Percentiles rank a stretch among this genome's conserved stretches.
Conservation (phyloP, 768 basidiomycete species). For the Podaxis rugospora region DNA sequence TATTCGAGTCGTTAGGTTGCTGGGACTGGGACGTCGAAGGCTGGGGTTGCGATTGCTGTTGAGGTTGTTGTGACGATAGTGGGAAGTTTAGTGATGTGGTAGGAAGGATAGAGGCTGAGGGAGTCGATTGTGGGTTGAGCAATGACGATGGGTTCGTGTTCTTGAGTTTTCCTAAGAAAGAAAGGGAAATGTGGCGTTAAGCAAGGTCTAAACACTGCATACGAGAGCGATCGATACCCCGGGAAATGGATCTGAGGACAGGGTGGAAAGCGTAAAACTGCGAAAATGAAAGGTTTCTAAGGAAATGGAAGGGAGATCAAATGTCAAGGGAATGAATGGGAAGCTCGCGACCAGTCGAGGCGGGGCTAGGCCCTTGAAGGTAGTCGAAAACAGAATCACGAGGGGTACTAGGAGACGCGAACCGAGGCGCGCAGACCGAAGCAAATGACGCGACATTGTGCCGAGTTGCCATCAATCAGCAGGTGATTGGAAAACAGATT, state of each 20-base stretch:
- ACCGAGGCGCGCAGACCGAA: not conserved
- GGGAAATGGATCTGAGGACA: not conserved
- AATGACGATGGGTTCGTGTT: not conserved
- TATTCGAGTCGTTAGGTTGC: not conserved
- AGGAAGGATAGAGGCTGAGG: not conserved
- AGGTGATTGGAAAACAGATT: not conserved
- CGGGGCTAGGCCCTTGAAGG: conserved; percentile 9
- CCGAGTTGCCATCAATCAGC: conserved; percentile 3
- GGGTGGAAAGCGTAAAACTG: conserved; percentile 9
- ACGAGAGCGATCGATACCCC: not conserved
- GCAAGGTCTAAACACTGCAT: not conserved
- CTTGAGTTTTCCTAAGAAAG: conserved; percentile 4
- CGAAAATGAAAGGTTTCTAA: conserved; percentile 11
- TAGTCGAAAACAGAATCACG: not conserved
- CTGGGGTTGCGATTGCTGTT: not conserved
- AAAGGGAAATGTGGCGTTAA: conserved; percentile 4
- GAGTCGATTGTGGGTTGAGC: conserved; percentile 6
- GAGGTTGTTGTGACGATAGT: not conserved
- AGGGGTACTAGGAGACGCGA: not conserved
- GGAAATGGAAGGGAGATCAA: conserved; percentile 8
- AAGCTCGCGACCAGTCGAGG: conserved; percentile 8
- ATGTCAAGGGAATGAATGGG: conserved; percentile 1
- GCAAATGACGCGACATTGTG: not conserved
- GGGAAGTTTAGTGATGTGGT: not conserved
- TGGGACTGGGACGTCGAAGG: not conserved